Base-by-base conservation (phyloP, 73 alveolate species). In the Blepharisma japonicum region DNA sequence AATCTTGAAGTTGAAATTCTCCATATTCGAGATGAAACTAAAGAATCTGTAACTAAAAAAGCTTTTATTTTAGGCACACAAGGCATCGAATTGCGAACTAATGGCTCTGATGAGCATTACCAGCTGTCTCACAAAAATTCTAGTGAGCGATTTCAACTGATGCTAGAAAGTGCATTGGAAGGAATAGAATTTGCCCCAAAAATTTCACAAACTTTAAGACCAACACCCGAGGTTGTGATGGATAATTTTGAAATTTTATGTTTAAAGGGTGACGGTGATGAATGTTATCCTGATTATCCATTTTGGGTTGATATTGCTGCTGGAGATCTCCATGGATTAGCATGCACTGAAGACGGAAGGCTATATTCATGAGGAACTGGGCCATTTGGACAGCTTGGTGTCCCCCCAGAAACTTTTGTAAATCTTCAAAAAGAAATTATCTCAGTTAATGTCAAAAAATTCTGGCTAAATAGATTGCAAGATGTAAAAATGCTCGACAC, bases 331-430 rank as follows among this genome's bases (percentile, higher is more conserved):
- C 74, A 61, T 61, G 74, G 74, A 20, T 9, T 61, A 18, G 14
- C 47, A 2, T 61, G 74, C 47, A 9, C 74, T 20, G 23, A 61
- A 25, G 74, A 61, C 23, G 74, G 74, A 25, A n/a, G 74, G 39
- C 74, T 61, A 14, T 61, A 61, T 25, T 61, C 74, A 18, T 61
- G 74, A 39, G 74, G 74, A 61, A 61, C 14, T 61, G 74, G 74
- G 14, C 14, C 23, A 14, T 61, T 61, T 61, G 74, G 74, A 2
- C 74, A 61, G 46, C 74, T 61, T 20, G 74, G 74, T 2, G 14
- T 61, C n/a, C 74, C 74, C 0, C 18, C 46, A 14, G 74, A 61
- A 14, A 39, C 14, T 25, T 25, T 61, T 20, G 74, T 61, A 4
- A 25, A 8, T 20, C 47, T 61, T 8, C 74, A 61, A 25, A 61